Conservation (phyloP, 1,139 yeast species). For the Hyphopichia khmerensis region DNA sequence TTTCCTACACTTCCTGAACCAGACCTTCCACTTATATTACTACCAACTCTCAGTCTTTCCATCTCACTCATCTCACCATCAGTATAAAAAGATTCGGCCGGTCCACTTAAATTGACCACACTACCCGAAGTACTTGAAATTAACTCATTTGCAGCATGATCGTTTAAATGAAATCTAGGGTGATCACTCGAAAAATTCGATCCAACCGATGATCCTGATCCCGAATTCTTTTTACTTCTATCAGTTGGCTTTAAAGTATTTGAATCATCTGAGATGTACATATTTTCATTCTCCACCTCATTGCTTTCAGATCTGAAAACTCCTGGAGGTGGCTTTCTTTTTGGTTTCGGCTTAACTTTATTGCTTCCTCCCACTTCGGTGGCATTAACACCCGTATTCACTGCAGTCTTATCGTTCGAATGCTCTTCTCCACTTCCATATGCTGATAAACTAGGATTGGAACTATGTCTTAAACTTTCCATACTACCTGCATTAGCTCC, state of each 20-base stretch:
- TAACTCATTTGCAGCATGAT: background rate
- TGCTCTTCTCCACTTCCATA: background rate
- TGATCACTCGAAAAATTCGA: background rate
- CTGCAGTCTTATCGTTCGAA: background rate
- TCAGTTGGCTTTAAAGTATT: background rate
- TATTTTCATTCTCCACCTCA: background rate
- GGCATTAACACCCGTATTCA: background rate
- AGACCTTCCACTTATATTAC: background rate
- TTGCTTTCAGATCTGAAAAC: background rate
- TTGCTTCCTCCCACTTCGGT: background rate
- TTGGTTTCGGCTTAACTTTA: conserved; percentile 9
- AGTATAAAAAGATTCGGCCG: conserved; percentile 2
- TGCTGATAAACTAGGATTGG: background rate
- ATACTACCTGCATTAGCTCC: conserved; percentile 16
- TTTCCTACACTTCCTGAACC: conserved; percentile 3
- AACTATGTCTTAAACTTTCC: conserved; percentile 12
- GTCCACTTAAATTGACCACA: background rate
- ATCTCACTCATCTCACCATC: conserved; percentile 7
- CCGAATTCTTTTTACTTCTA: background rate
- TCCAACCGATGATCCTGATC: background rate
- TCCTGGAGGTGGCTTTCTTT: conserved; percentile 30
- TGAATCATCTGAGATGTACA: conserved; percentile 1
- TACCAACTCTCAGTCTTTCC: background rate
- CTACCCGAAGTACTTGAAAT: background rate
- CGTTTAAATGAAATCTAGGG: background rate